phyloP scores from a whole-genome alignment of 1,284 basidiomycete genomes.

The Leccinum solheimii region DNA sequence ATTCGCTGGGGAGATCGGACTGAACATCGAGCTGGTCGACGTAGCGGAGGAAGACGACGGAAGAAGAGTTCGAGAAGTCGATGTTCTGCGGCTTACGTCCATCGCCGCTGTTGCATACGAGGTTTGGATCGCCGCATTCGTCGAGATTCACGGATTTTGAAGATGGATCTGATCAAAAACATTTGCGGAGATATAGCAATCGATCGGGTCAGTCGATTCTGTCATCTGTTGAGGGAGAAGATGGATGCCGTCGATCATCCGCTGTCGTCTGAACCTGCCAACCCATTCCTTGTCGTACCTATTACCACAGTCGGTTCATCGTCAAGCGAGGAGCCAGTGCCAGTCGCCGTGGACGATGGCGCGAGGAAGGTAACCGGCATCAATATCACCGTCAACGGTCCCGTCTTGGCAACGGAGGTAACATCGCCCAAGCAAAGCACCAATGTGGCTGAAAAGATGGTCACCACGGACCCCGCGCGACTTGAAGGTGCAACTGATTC shows the following conservation, averaged over 20 bases:
- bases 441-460: slow-evolving; percentile 1
- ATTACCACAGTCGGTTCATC: too few species aligned
- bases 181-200: too few species aligned
- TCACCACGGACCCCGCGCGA: slow-evolving; percentile 11
- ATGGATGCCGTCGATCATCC: too few species aligned
- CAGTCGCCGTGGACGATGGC: too few species aligned
- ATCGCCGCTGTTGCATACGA: slow-evolving; percentile 55
- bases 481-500: not conserved
- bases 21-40: slow-evolving; percentile 18
- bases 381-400: too few species aligned
- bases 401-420: slow-evolving; percentile 17
- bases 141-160: slow-evolving; percentile 38
- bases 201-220: too few species aligned
- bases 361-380: too few species aligned
- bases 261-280: slow-evolving; percentile 27
- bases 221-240: slow-evolving; percentile 15
- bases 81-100: too few species aligned
- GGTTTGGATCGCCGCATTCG: slow-evolving; percentile 49
- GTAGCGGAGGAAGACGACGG: slow-evolving; percentile 23
- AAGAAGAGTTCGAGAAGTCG: not conserved
- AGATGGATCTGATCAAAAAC: slow-evolving; percentile 28
- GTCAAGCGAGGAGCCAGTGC: too few species aligned
- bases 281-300: too few species aligned
- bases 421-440: slow-evolving; percentile 6
- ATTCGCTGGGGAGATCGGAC: slow-evolving; percentile 1